These are phyloP conservation scores for Rhazya stricta DNA, from an alignment of 257 asterid species.

Conservation along the genomic window DNA sequence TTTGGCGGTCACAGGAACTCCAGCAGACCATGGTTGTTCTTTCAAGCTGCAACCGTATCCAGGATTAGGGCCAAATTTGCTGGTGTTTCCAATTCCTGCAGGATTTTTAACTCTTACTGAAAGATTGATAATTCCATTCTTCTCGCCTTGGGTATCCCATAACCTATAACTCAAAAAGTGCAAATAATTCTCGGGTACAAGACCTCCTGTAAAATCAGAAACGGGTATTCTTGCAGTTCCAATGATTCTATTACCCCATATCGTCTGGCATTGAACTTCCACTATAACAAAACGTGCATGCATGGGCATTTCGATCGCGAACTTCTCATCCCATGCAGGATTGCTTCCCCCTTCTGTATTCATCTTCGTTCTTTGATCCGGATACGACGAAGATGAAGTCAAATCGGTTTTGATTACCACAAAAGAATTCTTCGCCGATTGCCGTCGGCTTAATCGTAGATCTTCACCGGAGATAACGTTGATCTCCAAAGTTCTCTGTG, in stretches of 20 bases:
- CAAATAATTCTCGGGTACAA: conserved; percentile 50
- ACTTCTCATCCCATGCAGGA: conserved; percentile 66
- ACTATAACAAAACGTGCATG: conserved; percentile 42
- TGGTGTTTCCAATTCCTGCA: conserved; percentile 2
- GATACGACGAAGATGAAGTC: background rate
- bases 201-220: conserved; percentile 62
- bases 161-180: conserved; percentile 78
- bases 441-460: conserved; percentile 24
- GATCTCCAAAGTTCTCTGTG: conserved; percentile 38
- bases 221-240: conserved; percentile 59
- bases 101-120: conserved; percentile 43
- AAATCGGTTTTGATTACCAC: conserved; percentile 47
- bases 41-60: conserved; percentile 22
- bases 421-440: conserved; percentile 35
- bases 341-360: conserved; percentile 49
- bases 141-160: conserved; percentile 44
- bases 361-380: conserved; percentile 27
- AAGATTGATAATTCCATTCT: conserved; percentile 70
- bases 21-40: conserved; percentile 27
- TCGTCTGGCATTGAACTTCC: conserved; percentile 47
- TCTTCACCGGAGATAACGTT: conserved; percentile 70
- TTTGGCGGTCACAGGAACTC: conserved; percentile 20
- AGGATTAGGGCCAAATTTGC: conserved; percentile 17
- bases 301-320: conserved; percentile 44
- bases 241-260: conserved; percentile 25